Conservation (phyloP, 2,329 filamentous ascomycete species). For the Clonostachys rhizophaga region DNA sequence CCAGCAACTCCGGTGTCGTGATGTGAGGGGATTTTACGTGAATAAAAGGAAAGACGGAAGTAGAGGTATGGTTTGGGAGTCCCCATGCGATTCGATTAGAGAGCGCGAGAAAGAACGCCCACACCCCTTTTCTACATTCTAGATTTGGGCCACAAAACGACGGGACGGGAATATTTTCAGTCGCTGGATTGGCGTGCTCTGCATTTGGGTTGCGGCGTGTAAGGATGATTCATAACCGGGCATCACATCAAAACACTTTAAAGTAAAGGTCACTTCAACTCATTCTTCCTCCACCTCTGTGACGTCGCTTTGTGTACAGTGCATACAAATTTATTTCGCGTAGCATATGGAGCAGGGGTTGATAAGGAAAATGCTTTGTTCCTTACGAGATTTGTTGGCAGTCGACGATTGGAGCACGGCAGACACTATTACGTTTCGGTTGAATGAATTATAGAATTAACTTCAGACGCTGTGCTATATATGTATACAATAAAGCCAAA, state of each 20-base stretch:
- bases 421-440: neutral
- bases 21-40: constrained; percentile 67
- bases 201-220: constrained; percentile 49
- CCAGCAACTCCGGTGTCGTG: constrained; percentile 99
- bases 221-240: constrained; percentile 47
- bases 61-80: constrained; percentile 16
- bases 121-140: neutral
- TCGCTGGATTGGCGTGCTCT: constrained; percentile 17
- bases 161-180: neutral
- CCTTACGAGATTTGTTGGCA: too few species aligned
- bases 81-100: constrained; percentile 19
- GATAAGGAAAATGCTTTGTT: too few species aligned
- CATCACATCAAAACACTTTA: constrained; percentile 41
- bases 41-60: constrained; percentile 2
- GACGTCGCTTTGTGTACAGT: too few species aligned
- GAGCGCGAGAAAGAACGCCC: neutral
- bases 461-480: too few species aligned
- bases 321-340: too few species aligned
- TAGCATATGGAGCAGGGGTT: too few species aligned
- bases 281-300: neutral
- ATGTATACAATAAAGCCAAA: too few species aligned
- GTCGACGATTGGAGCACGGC: too few species aligned
- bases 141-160: neutral
- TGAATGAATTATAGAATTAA: neutral
- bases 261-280: constrained; percentile 19